Evolutionary conservation across 2,329 filamentous ascomycete genomes (phyloP), one percentile per base, ranked within the genome.

Genomic region (Colletotrichum ledebouriae): DNA sequence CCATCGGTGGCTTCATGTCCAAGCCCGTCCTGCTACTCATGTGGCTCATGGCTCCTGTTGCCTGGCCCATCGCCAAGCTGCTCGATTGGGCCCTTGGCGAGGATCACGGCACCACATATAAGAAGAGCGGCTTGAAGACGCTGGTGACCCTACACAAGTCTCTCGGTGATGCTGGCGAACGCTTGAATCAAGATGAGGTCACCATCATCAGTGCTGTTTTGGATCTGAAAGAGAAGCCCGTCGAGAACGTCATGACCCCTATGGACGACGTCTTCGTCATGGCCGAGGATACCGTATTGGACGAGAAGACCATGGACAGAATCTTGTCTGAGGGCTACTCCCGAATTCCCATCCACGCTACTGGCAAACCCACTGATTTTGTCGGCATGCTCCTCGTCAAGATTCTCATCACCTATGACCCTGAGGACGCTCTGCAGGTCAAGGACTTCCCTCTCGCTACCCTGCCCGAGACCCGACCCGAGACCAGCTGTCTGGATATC

Each of bases 311-410:
- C 73, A 98, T 98, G 91, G 94, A 98, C 78, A 88, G 89, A 69
- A 98, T 99, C 64, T 85, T 98, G 7, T 94, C 93, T 1, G 94
- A 94, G 55, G 96, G 96, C 52, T 99, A 98, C 79, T 98, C 96
- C 12, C 87, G 96, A 68, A 98, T 99, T 72, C 96, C 96, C 3
- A 97, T 99, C 67, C 93, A 98, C 76, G 90, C 94, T 44, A 90
- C 94, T 0, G 92, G 94, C 67, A 97, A 94, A 75, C 84, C 88
- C 1, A 88, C 88, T 64, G 95, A 99, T 78, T 99, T 98, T 79
- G 91, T 98, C 34, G 96, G 96, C 71, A 99, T 99, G 95, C 88
- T 99, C 6, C 84, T 99, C 10, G 96, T 99, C 78, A 99, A 99
- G 84, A 98, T 98, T 76, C 87, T 99, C 70, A 99, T 99, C 75